Evolutionary conservation across 2,329 filamentous ascomycete genomes (phyloP).

Genomic region (Lasiodiplodia hormozganensis): DNA sequence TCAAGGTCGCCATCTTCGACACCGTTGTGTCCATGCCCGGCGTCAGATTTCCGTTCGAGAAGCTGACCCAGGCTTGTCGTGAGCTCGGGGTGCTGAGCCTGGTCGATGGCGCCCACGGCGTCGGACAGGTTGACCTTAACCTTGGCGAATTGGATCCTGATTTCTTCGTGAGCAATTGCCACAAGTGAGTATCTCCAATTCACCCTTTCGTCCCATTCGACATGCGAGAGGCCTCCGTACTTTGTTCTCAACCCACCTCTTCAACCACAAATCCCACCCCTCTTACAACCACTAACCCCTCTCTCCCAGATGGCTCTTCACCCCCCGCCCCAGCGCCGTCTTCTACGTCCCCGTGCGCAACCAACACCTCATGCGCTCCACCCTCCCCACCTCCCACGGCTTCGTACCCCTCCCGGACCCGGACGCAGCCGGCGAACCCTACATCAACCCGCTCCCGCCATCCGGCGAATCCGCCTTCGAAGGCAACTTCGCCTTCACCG

Average conservation of each 20-base stretch:
- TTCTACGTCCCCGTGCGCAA: constrained; percentile 80
- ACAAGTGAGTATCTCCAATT: constrained; percentile 62
- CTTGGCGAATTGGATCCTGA: constrained; percentile 73
- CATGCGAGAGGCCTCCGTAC: too few species aligned
- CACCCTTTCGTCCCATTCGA: not conserved
- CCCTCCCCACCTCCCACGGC: constrained; percentile 81
- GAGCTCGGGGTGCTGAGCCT: constrained; percentile 73
- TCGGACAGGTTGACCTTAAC: constrained; percentile 80
- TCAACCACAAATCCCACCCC: not conserved
- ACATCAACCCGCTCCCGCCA: constrained; percentile 51
- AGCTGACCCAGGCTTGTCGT: constrained; percentile 68
- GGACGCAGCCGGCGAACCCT: constrained; percentile 8
- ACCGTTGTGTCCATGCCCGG: constrained; percentile 81
- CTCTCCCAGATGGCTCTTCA: constrained; percentile 72
- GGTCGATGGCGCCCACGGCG: constrained; percentile 83
- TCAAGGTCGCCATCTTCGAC: constrained; percentile 78
- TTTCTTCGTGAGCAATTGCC: constrained; percentile 86
- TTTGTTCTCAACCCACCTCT: not conserved
- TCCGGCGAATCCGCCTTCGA: constrained; percentile 68
- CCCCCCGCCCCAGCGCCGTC: constrained; percentile 79
- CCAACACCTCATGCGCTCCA: constrained; percentile 75
- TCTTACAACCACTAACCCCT: not conserved
- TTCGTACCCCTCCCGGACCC: constrained; percentile 61
- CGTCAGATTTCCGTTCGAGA: constrained; percentile 79
- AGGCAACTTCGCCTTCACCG: constrained; percentile 75